A percentile compares a stretch with the other conserved stretches of the same genome.
Evolutionary conservation across 2,329 filamentous ascomycete species (phyloP).

Genomic region (Diaporthe velutina): DNA sequence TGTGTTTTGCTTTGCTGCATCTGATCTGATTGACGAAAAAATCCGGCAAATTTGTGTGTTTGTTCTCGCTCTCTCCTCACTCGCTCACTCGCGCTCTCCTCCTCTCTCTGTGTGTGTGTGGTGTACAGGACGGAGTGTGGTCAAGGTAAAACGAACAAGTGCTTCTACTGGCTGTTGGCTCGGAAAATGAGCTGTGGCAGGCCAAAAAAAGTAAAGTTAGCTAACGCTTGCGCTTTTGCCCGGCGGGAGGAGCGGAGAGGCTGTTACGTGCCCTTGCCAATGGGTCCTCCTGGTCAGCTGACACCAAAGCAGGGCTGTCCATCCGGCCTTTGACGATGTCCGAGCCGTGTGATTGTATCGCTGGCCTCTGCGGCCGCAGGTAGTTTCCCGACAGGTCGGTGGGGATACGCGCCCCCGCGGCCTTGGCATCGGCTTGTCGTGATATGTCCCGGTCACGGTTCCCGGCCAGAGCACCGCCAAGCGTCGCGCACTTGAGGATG

Average conservation of each 20-base stretch:
- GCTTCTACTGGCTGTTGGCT: conserved; percentile 40
- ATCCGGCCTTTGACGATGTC: conserved; percentile 46
- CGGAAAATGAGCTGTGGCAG: conserved; percentile 41
- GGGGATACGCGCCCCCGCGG: conserved; percentile 52
- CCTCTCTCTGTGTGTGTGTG: background rate
- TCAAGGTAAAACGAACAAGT: conserved; percentile 33
- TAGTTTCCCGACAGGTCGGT: conserved; percentile 48
- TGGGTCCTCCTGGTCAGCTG: conserved; percentile 71
- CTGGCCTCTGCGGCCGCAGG: conserved; percentile 62
- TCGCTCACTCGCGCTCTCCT: background rate
- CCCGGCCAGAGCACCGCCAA: conserved; percentile 87
- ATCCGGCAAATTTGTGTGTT: conserved; percentile 22
- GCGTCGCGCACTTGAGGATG: conserved; percentile 94
- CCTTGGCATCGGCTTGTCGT: conserved; percentile 63
- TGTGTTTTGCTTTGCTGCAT: conserved; percentile 32
- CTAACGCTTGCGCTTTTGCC: conserved; percentile 41
- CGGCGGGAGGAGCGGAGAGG: conserved; percentile 57
- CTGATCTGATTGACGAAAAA: conserved; percentile 28
- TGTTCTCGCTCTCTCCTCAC: background rate
- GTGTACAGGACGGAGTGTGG: conserved; percentile 30
- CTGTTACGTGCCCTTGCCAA: conserved; percentile 64
- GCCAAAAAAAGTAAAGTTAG: conserved; percentile 39
- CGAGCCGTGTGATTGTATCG: conserved; percentile 65
- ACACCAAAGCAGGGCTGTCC: conserved; percentile 74
- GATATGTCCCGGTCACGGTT: conserved; percentile 72